Evolutionary conservation across 257 asterid species (phyloP), one percentile per base, ranked within the genome.

Genomic region (Ligustrum vulgare): DNA sequence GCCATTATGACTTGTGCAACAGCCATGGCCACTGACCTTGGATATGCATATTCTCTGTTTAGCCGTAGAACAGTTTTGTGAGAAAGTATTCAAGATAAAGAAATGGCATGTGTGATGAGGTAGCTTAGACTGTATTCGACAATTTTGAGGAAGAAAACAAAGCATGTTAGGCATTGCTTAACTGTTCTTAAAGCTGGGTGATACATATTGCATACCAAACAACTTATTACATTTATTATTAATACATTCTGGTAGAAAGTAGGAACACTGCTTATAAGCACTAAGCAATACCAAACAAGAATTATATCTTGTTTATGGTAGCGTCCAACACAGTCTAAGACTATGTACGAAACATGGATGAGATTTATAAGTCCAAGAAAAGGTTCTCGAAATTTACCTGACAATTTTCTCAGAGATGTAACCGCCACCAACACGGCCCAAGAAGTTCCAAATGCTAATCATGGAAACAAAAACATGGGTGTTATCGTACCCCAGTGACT

Each of bases 1-100:
- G 94, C 98, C 97, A 94, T 84, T 49, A 89, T 67, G 71, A 35
- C 87, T 85, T 94, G 98, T 41, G 97, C 97, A 75, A 69, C 77
- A 7, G 96, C 97, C 87, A 94, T 83, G 51, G 94, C 88, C 74
- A 81, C 77, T 5, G 86, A 96, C 84, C 98, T 90, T 60, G 98
- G 98, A 80, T 89, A 90, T 49, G 96, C 96, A 65, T 90, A 87
- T 78, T 94, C 96, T 77, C 98, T 90, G 92, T 76, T 54, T 18
- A 73, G 72, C 49, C 69, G 71, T 39, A 69, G 3, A 80, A 25
- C 22, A 65, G 63, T 23, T 75, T 9, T 39, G 72, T 70, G 35
- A 83, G 78, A 43, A 72, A 64, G 18, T 70, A 64, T 51, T 66
- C 60, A 36, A 33, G 65, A 49, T 73, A 78, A 71, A 71, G n/a